Base-by-base conservation (phyloP, 2,329 filamentous ascomycete genomes). In the Scedosporium dehoogii region DNA sequence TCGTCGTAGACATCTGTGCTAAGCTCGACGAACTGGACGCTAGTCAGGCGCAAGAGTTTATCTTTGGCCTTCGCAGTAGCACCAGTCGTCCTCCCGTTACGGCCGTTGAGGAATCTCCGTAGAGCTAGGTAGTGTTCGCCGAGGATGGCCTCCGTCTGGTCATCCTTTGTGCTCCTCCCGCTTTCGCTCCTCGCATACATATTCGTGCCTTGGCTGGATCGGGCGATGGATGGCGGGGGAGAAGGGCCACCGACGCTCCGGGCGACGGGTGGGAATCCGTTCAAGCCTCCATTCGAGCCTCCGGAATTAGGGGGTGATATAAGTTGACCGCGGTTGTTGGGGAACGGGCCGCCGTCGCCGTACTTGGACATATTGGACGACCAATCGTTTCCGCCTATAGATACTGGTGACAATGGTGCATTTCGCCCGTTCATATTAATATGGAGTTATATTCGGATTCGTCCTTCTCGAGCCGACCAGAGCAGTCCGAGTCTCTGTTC, bases 1-100 rank as follows among this genome's bases (percentile, higher is more conserved):
- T 99, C 94, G 75, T 99, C 94, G 76, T 90, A 97, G 48, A 99
- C 93, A 76, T 99, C 94, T 63, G 93, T 97, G 75, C 92, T 97
- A 65, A 99, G 83, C 77, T 99, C 94, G 75, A 96, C 91, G 74
- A 99, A 97, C 74, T 99, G 94, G 29, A 96, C 91, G 1, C 89
- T 81, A 0, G 92, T 96, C 60, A 99, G 82, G 64, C 93, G 86
- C 64, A 97, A 81, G 63, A 97, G 82, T 80, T 99, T 99, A 75
- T 97, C 94, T 70, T 92, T 88, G 62, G 94, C 94, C 75, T 92
- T 89, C 65, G 88, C 88, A 7, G 55, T 58, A 38, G 38, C 41
- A 29, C 60, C 53, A 21, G 63, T 65, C 57, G 84, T 82, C 71
- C 88, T 86, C 68, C 92, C 90, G 73, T 96, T 89, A 70, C 87